A percentile compares a stretch with the other conserved stretches of the same genome.
Conservation (phyloP, 2,329 filamentous ascomycete genomes). For the Pleomassaria siparia region DNA sequence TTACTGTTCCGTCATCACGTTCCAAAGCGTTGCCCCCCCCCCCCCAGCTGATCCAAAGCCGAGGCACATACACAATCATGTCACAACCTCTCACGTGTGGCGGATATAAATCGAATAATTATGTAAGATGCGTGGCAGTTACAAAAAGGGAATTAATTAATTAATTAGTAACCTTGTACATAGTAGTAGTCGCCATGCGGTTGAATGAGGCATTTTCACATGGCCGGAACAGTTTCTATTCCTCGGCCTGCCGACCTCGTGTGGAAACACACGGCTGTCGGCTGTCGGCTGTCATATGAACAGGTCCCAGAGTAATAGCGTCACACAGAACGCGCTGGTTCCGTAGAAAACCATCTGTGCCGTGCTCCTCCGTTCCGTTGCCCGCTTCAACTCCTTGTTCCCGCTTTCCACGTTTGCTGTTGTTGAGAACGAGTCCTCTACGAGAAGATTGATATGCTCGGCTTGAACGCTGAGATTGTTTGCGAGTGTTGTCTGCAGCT, state of each 20-base stretch:
- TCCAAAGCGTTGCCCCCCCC: slow-evolving; percentile 3
- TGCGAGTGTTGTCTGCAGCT: slow-evolving; percentile 86
- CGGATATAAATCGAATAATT: slow-evolving; percentile 1
- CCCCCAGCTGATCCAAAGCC: background rate
- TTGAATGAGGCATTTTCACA: slow-evolving; percentile 9
- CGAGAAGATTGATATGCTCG: slow-evolving; percentile 85
- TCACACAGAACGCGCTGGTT: slow-evolving; percentile 49
- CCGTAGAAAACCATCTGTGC: slow-evolving; percentile 53
- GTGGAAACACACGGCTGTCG: slow-evolving; percentile 1
- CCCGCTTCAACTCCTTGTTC: slow-evolving; percentile 88
- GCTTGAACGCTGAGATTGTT: slow-evolving; percentile 83
- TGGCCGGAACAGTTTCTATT: slow-evolving; percentile 1
- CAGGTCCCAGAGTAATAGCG: slow-evolving; percentile 53
- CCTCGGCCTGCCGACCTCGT: slow-evolving; percentile 6
- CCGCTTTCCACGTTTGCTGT: slow-evolving; percentile 84
- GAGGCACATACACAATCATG: slow-evolving; percentile 10
- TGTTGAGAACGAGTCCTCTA: slow-evolving; percentile 78
- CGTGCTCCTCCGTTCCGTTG: slow-evolving; percentile 58
- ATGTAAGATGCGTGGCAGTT: background rate
- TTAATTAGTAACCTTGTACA: too few relatives aligned
- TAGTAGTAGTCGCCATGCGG: too few relatives aligned
- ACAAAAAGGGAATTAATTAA: too few relatives aligned
- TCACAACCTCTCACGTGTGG: slow-evolving; percentile 2
- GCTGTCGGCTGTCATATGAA: slow-evolving; percentile 42
- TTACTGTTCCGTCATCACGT: slow-evolving; percentile 1